Conservation (phyloP, 176 grass and related monocot species). For the Dendrocalamus sinicus region DNA sequence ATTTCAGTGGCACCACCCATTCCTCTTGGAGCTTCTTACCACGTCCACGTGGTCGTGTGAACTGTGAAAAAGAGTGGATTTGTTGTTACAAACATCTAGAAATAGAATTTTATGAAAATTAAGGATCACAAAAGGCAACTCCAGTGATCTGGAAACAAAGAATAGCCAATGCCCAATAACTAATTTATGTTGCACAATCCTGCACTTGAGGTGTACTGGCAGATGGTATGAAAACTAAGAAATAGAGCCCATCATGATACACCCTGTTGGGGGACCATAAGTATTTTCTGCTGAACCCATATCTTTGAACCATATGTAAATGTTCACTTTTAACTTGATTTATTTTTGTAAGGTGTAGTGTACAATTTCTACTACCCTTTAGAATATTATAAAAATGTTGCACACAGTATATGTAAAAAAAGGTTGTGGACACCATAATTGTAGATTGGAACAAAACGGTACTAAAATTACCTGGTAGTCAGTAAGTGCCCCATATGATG, state of each 20-base stretch:
- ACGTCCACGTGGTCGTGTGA: slow-evolving; percentile 68
- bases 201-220: not conserved
- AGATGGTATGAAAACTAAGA: not conserved
- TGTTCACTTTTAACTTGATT: not conserved
- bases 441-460: not conserved
- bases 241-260: not conserved
- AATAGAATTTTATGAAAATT: slow-evolving; percentile 21
- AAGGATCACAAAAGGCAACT: slow-evolving; percentile 3
- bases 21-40: slow-evolving; percentile 85
- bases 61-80: slow-evolving; percentile 49
- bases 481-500: slow-evolving; percentile 74
- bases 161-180: slow-evolving; percentile 8
- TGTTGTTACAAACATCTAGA: slow-evolving; percentile 3
- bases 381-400: slow-evolving; percentile 27
- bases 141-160: not conserved
- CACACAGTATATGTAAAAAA: not conserved
- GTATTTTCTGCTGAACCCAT: not conserved
- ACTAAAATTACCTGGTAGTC: slow-evolving; percentile 61
- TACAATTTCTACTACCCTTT: not conserved
- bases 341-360: not conserved
- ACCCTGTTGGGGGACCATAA: not conserved
- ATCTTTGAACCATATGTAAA: not conserved
- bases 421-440: not conserved
- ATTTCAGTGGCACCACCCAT: slow-evolving; percentile 83
- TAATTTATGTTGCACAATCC: slow-evolving; percentile 7